phyloP scores from a whole-genome alignment of 257 asterid species.

The Nicotiana attenuata region DNA sequence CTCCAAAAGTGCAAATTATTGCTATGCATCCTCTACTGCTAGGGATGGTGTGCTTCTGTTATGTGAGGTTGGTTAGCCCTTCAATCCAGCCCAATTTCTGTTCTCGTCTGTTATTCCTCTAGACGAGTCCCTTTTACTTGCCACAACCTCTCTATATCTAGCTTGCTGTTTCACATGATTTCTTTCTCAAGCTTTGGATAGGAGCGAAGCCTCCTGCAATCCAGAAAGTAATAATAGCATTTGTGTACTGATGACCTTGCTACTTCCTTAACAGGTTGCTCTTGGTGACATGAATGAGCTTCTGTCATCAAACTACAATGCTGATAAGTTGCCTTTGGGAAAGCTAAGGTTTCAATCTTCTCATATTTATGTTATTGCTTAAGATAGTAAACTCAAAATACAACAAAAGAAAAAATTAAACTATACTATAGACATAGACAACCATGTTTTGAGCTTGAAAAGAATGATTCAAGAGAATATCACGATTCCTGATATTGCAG shows the following conservation, averaged over 20 bases:
- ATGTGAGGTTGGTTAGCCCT: slow-evolving; percentile 53
- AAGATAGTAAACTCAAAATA: not conserved
- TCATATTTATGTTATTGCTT: not conserved
- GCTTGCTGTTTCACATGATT: not conserved
- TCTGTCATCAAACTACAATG: slow-evolving; percentile 43
- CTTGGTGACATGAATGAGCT: slow-evolving; percentile 94
- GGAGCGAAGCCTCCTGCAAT: not conserved
- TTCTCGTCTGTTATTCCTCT: not conserved
- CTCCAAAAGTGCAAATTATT: slow-evolving; percentile 94
- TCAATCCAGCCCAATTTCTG: not conserved
- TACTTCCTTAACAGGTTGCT: slow-evolving; percentile 62
- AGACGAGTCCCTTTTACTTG: not conserved
- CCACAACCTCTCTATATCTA: not conserved
- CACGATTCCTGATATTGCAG: slow-evolving; percentile 26
- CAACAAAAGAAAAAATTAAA: not conserved
- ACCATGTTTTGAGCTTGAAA: not conserved
- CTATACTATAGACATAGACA: not conserved
- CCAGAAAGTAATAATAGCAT: not conserved
- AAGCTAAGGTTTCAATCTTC: slow-evolving; percentile 61
- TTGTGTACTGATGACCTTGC: not conserved
- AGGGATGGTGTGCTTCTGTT: slow-evolving; percentile 70
- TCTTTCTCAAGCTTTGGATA: not conserved
- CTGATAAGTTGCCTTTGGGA: slow-evolving; percentile 75
- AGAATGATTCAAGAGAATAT: not conserved
- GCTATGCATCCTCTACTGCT: slow-evolving; percentile 42